phyloP scores from a whole-genome alignment of 345 rosid genomes.

The Melastoma malabathricum region DNA sequence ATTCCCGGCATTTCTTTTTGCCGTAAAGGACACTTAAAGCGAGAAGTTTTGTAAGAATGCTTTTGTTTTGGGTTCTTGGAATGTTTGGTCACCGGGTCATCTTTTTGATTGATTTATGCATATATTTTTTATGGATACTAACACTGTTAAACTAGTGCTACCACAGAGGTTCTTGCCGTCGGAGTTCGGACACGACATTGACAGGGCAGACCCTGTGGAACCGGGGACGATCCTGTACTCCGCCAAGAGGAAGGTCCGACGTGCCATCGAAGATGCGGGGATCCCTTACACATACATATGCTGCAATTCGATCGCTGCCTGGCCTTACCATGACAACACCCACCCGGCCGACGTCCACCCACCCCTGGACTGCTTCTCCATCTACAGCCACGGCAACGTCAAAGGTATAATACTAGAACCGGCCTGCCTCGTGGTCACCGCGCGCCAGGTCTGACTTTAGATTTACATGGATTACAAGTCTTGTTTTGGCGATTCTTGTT shows the following conservation, averaged over 20 bases:
- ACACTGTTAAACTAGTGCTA: too few species aligned
- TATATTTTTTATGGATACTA: not conserved
- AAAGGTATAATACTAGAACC: slow-evolving; percentile 24
- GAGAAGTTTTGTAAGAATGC: too few species aligned
- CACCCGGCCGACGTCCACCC: slow-evolving; percentile 47
- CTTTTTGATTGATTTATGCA: too few species aligned
- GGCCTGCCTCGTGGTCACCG: too few species aligned
- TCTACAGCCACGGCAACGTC: slow-evolving; percentile 46
- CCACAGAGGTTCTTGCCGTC: slow-evolving; percentile 55
- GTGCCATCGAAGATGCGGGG: slow-evolving; percentile 19
- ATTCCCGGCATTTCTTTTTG: too few species aligned
- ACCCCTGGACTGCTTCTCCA: slow-evolving; percentile 39
- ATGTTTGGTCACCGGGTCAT: not conserved
- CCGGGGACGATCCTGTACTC: slow-evolving; percentile 41
- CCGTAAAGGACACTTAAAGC: too few species aligned
- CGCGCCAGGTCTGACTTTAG: too few species aligned
- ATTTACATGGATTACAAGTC: too few species aligned
- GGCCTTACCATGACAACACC: slow-evolving; percentile 53
- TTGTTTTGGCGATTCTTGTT: too few species aligned
- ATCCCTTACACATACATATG: slow-evolving; percentile 53
- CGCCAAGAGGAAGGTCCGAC: slow-evolving; percentile 31
- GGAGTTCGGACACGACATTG: slow-evolving; percentile 65
- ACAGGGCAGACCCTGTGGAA: slow-evolving; percentile 42
- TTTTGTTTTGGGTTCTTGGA: not conserved
- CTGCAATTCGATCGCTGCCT: slow-evolving; percentile 60